Evolutionary conservation across 345 rosid species (phyloP).

Genomic region (Eucalyptus pauciflora): DNA sequence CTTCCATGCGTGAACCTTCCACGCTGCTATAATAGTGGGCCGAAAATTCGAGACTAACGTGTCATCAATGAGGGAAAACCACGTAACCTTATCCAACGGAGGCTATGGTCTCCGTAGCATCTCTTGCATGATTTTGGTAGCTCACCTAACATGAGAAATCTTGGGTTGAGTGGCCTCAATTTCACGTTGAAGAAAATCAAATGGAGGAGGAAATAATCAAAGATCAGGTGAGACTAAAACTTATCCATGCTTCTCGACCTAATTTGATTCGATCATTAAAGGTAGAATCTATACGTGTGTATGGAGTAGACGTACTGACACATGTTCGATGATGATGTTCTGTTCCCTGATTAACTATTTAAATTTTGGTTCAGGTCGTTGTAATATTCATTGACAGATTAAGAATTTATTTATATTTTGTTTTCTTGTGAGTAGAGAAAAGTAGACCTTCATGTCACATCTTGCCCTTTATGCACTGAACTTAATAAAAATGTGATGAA

Average conservation of each 20-base stretch:
- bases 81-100: background rate
- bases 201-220: background rate
- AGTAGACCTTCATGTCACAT: background rate
- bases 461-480: background rate
- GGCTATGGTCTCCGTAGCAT: background rate
- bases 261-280: background rate
- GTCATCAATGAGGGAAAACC: background rate
- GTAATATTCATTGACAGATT: background rate
- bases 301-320: too few species aligned
- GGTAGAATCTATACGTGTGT: too few species aligned
- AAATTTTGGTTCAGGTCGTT: background rate
- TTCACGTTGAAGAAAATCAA: background rate
- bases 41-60: background rate
- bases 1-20: background rate
- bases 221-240: background rate
- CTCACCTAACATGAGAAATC: conserved; percentile 30
- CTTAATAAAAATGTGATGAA: background rate
- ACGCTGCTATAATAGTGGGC: background rate
- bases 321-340: background rate
- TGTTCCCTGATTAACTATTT: background rate
- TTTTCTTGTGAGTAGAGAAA: background rate
- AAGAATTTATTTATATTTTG: background rate
- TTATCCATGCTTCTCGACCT: background rate
- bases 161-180: background rate
- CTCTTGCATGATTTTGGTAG: conserved; percentile 22